Evolutionary conservation across 2,329 filamentous ascomycete genomes (phyloP).

Genomic region (Sclerotinia nivalis): DNA sequence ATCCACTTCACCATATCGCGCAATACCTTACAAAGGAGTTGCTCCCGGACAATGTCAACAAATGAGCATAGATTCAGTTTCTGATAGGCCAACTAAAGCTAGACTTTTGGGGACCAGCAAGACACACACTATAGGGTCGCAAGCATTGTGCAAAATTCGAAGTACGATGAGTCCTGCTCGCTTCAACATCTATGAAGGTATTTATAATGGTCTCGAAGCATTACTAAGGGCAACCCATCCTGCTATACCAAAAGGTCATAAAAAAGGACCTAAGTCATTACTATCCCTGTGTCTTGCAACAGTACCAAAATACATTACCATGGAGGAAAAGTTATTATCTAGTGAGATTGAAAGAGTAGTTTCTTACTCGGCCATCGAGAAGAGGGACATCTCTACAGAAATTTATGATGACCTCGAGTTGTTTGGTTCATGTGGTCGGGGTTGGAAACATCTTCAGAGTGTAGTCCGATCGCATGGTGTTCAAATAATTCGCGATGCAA

Average conservation of each 20-base stretch:
- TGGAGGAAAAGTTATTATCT: constrained; percentile 48
- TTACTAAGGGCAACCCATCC: constrained; percentile 47
- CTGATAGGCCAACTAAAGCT: not conserved
- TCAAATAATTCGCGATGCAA: constrained; percentile 46
- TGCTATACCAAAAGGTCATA: constrained; percentile 24
- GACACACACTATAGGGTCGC: constrained; percentile 28
- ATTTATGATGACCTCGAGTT: constrained; percentile 53
- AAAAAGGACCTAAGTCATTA: constrained; percentile 45
- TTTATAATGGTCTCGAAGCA: constrained; percentile 49
- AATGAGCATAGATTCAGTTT: not conserved
- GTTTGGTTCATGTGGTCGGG: constrained; percentile 45
- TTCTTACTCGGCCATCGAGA: constrained; percentile 39
- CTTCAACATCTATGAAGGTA: constrained; percentile 47
- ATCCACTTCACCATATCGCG: not conserved
- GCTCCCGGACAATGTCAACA: not conserved
- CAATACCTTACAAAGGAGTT: constrained; percentile 5
- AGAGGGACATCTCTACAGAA: constrained; percentile 46
- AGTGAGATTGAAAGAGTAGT: constrained; percentile 45
- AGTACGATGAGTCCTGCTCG: constrained; percentile 37
- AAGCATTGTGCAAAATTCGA: constrained; percentile 44
- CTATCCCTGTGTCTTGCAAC: constrained; percentile 52
- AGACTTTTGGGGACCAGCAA: constrained; percentile 22
- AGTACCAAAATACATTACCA: constrained; percentile 50
- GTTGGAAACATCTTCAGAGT: constrained; percentile 50
- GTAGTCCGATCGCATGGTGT: constrained; percentile 52